Evolutionary conservation across 768 basidiomycete species (phyloP).

Genomic region (Xanthoconium stramineum): DNA sequence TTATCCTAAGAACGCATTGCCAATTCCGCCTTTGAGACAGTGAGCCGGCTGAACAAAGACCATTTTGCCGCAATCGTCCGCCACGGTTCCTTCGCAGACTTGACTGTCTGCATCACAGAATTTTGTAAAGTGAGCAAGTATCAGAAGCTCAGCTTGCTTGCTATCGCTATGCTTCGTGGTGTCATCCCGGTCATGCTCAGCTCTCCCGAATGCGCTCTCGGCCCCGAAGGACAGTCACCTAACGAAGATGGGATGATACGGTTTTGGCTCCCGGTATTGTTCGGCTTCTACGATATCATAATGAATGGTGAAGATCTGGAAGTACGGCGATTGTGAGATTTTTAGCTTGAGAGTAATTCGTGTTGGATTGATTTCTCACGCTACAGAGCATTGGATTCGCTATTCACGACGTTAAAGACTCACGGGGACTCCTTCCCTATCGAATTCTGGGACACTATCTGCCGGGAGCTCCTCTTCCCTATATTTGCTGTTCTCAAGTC

Average conservation of each 20-base stretch:
- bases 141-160: constrained; percentile 94
- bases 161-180: constrained; percentile 94
- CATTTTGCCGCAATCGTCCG: constrained; percentile 90
- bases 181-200: constrained; percentile 90
- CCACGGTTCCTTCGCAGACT: constrained; percentile 91
- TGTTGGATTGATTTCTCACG: constrained; percentile 4
- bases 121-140: constrained; percentile 99
- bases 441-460: constrained; percentile 98
- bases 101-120: constrained; percentile 96
- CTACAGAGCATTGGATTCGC: constrained; percentile 87
- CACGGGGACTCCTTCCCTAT: constrained; percentile 82
- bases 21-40: constrained; percentile 93
- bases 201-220: constrained; percentile 63
- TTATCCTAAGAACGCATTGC: constrained; percentile 72
- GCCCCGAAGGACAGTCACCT: constrained; percentile 32
- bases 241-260: constrained; percentile 88
- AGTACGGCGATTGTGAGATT: constrained; percentile 86
- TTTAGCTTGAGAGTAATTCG: neutral
- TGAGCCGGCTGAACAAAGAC: constrained; percentile 84
- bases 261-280: constrained; percentile 95
- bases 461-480: constrained; percentile 94
- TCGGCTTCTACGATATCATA: constrained; percentile 99
- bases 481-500: constrained; percentile 96
- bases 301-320: constrained; percentile 99
- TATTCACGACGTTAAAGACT: constrained; percentile 90